Evolutionary conservation across 495 filamentous ascomycete species (phyloP), one percentile per base, ranked within the genome.

Genomic region (Aspergillus campestris): DNA sequence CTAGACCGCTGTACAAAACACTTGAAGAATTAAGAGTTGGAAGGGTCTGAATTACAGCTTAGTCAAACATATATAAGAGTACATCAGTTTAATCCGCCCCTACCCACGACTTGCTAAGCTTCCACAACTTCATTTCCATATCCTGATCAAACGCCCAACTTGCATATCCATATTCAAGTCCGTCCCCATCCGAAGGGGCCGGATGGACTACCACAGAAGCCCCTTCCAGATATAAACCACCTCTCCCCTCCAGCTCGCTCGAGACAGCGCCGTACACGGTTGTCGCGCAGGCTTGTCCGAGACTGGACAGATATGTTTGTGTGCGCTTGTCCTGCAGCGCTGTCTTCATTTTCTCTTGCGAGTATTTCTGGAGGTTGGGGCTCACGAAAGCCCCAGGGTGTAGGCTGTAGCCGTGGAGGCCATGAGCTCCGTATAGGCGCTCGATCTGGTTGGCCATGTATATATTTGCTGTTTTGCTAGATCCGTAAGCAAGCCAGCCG

Each of bases 391-490:
- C 60, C 1, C 72, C 73, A 2, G 71, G 73, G 24, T 68, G 62
- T 5, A 74, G 24, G 45, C 60, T 62, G 12, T 52, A 51, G 0
- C 58, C 65, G 38, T 68, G 65, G 0, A 77, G 48, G 3, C 70
- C 67, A 10, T 58, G 44, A 0, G 43, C 4, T 1, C 62, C 63
- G 38, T 70, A 74, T 0, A 50, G 49, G 1, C 65, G 60, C 28
- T 72, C 65, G 15, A 74, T 61, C 48, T 74, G 56, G 29, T 65
- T 69, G 7, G 70, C 64, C 47, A 60, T 67, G 38, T 57, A 72
- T 24, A 72, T 62, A 27, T 62, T 64, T 6, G 69, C 67, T 0
- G 59, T 65, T 43, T 71, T 74, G 49, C 52, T 58, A 30, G 62
- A 53, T 1, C 58, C 60, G 30, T 73, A 70, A 0, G 59, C 66